Conservation (phyloP, 371 early-diverging fungal genomes). For the Haplosporangium sp. region DNA sequence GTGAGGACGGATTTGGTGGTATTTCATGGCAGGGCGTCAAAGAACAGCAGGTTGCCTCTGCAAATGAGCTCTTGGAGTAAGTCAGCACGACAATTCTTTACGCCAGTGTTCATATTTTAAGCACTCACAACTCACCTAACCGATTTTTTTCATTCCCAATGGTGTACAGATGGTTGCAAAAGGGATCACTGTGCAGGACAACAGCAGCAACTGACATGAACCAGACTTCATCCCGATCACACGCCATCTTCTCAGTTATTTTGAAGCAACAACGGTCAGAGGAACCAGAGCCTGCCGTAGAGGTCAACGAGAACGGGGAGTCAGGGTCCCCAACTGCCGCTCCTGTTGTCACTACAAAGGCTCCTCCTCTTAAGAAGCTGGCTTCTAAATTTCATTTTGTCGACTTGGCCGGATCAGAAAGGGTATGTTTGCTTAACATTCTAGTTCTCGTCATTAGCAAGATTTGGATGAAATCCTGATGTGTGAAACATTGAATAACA, state of each 20-base stretch:
- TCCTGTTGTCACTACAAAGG: slow-evolving; percentile 4
- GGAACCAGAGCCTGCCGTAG: slow-evolving; percentile 17
- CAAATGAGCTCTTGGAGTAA: slow-evolving; percentile 80
- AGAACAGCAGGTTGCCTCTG: slow-evolving; percentile 79
- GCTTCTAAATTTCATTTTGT: slow-evolving; percentile 94
- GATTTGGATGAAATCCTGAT: not conserved
- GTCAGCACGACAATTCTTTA: not conserved
- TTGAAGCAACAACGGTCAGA: slow-evolving; percentile 51
- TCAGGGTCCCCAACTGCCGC: slow-evolving; percentile 5
- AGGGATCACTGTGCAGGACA: slow-evolving; percentile 88
- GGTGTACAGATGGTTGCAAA: slow-evolving; percentile 64
- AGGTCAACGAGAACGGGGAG: slow-evolving; percentile 20
- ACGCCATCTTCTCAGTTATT: slow-evolving; percentile 96
- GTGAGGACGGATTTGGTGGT: slow-evolving; percentile 93
- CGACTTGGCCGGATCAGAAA: slow-evolving; percentile 95
- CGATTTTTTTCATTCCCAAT: not conserved
- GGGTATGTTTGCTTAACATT: slow-evolving; percentile 54
- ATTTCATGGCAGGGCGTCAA: slow-evolving; percentile 91
- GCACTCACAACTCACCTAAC: not conserved
- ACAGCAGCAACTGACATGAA: slow-evolving; percentile 99
- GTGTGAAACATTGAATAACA: too few species aligned
- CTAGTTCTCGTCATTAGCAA: not conserved
- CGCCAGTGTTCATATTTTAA: not conserved
- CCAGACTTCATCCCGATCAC: slow-evolving; percentile 93
- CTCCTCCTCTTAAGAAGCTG: slow-evolving; percentile 52